A percentile compares a stretch with the other conserved stretches of the same genome.
These are phyloP conservation scores for Zoysia matrella DNA, from an alignment of 202 grass and related monocot genomes.

Conservation along the genomic window DNA sequence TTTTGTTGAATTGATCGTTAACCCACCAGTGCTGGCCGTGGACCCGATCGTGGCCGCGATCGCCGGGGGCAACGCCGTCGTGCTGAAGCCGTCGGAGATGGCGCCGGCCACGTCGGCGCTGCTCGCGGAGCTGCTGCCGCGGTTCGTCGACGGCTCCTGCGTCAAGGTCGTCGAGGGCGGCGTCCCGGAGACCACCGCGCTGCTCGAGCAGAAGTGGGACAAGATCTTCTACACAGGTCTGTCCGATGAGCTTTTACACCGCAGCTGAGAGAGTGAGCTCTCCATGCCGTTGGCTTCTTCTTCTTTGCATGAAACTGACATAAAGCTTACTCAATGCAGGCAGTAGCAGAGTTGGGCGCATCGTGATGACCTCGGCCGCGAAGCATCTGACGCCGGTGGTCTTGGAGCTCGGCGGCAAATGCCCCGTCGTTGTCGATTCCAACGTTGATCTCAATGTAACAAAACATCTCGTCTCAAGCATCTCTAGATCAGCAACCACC, in stretches of 20 bases:
- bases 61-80: constrained; percentile 76
- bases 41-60: constrained; percentile 89
- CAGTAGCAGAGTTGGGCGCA: constrained; percentile 64
- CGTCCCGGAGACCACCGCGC: constrained; percentile 62
- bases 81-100: constrained; percentile 92
- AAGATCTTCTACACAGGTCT: constrained; percentile 99
- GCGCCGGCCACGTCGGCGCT: constrained; percentile 75
- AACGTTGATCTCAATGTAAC: constrained; percentile 77
- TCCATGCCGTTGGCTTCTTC: not conserved
- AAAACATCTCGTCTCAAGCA: not conserved
- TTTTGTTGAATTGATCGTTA: not conserved
- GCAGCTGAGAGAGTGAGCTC: not conserved
- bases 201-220: constrained; percentile 89
- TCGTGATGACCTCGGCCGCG: constrained; percentile 76
- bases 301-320: not conserved
- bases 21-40: constrained; percentile 65
- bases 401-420: constrained; percentile 97
- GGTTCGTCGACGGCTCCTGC: constrained; percentile 80
- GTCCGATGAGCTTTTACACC: not conserved
- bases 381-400: constrained; percentile 90
- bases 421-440: constrained; percentile 80
- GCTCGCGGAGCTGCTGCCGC: constrained; percentile 74
- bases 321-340: constrained; percentile 41
- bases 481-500: not conserved
- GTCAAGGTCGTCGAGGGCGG: constrained; percentile 87